Base-by-base conservation (phyloP, 2,329 filamentous ascomycete species). In the Hypomyces perniciosus region DNA sequence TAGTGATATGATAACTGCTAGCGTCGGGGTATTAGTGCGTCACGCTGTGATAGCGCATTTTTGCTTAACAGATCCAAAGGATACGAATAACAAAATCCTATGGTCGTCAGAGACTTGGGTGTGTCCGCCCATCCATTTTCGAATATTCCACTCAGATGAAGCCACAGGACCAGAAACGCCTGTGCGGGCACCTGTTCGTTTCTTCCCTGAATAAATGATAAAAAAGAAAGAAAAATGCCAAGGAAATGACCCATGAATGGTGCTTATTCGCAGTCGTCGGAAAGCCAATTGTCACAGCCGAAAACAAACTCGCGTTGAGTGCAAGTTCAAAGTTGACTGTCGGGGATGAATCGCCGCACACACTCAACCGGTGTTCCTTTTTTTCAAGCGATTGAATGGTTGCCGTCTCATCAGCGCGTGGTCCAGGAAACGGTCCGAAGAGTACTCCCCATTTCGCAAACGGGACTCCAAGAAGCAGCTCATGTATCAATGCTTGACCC, bases 1-100 rank as follows among this genome's bases (percentile, higher is more conserved):
- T 55, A 56, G 30, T 5, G 6, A 2, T 6, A 10, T 28, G 35
- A 46, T 54, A 56, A 52, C 26, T 29, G 6, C 6, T 10, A 4
- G 8, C 6, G 12, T 37, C 7, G 5, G 7, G 8, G 29, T 37
- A 39, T 45, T 55, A 50, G 33, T 8, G 8, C 3, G 1, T 12
- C 5, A 3, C 12, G 35, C 7, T 9, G 1, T 5, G n/a, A 6
- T 6, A 4, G 20, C n/a, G 8, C 31, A 34, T n/a, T 2, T 6
- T 3, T 20, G 8, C 6, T 10, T 52, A 52, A 52, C 50, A 45
- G 13, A 1, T 31, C 37, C 2, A 12, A 28, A 31, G 10, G 28
- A 33, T 12, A 31, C 8, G n/a, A 20, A 8, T 52, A 52, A 42
- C 42, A 43, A 29, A 2, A 7, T 8, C 35, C 33, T 52, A 52